These are phyloP conservation scores for Acmispon strigosus DNA, from an alignment of 306 rosid species.

Conservation along the genomic window DNA sequence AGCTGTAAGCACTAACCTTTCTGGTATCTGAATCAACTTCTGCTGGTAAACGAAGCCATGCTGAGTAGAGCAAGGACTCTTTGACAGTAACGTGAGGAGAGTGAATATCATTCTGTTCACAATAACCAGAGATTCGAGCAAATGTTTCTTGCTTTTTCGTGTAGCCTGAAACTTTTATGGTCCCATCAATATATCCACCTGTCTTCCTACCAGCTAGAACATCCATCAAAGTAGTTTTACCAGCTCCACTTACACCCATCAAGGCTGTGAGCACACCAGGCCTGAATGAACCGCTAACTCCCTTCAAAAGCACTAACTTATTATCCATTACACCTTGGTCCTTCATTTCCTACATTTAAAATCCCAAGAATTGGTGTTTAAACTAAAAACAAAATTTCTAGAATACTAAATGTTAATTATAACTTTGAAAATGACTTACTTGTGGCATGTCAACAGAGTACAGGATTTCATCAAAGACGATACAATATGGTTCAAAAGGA, in stretches of 20 bases:
- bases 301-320: constrained; percentile 50
- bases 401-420: neutral
- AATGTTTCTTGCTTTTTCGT: constrained; percentile 78
- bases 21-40: constrained; percentile 34
- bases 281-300: constrained; percentile 67
- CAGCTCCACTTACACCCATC: constrained; percentile 89
- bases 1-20: constrained; percentile 22
- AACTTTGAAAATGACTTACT: constrained; percentile 9
- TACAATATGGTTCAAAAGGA: constrained; percentile 36
- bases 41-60: constrained; percentile 43
- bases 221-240: constrained; percentile 87
- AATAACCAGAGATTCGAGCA: constrained; percentile 79
- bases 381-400: neutral
- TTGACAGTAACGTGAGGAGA: constrained; percentile 52
- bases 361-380: neutral
- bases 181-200: constrained; percentile 68
- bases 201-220: constrained; percentile 82
- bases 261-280: constrained; percentile 89
- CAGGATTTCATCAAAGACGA: constrained; percentile 33
- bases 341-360: constrained; percentile 56
- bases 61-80: constrained; percentile 51
- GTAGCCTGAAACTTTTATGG: constrained; percentile 59
- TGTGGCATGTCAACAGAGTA: constrained; percentile 41
- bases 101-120: constrained; percentile 79
- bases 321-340: constrained; percentile 48